phyloP scores from a whole-genome alignment of 306 rosid species.

The Pueraria montana region DNA sequence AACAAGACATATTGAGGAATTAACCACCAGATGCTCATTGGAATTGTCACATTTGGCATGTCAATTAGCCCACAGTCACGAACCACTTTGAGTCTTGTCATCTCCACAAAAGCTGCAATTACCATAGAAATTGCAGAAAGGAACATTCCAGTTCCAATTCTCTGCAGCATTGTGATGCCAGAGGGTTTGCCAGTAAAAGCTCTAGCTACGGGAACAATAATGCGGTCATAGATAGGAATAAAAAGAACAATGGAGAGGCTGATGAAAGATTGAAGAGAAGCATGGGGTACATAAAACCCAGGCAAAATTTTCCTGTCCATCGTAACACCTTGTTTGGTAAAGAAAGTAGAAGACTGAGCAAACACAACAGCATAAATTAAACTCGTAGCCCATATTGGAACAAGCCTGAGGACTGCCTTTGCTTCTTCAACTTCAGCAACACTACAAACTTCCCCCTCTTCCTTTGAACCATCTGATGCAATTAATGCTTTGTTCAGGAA shows the following conservation, averaged over 20 bases:
- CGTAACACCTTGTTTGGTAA: constrained; percentile 58
- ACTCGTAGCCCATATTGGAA: constrained; percentile 59
- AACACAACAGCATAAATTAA: constrained; percentile 51
- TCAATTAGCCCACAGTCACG: constrained; percentile 62
- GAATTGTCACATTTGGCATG: constrained; percentile 62
- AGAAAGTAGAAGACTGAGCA: constrained; percentile 56
- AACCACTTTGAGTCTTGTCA: constrained; percentile 65
- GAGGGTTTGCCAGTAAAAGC: constrained; percentile 63
- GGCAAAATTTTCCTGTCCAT: constrained; percentile 62
- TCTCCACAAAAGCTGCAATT: constrained; percentile 71
- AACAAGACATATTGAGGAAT: constrained; percentile 65
- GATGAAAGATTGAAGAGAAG: constrained; percentile 68
- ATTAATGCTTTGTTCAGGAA: constrained; percentile 56
- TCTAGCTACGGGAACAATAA: constrained; percentile 67
- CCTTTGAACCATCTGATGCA: constrained; percentile 43
- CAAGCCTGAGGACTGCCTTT: constrained; percentile 57
- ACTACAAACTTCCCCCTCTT: constrained; percentile 46
- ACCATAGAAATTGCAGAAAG: constrained; percentile 58
- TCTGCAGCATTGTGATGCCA: constrained; percentile 72
- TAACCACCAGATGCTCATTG: constrained; percentile 83
- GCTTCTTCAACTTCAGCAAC: constrained; percentile 60
- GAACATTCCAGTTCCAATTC: constrained; percentile 69
- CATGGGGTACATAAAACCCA: constrained; percentile 66
- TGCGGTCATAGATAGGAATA: constrained; percentile 64
- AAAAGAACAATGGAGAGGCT: constrained; percentile 52